Conservation (phyloP, 371 early-diverging fungal genomes). For the Lichtheimia hyalospora region DNA sequence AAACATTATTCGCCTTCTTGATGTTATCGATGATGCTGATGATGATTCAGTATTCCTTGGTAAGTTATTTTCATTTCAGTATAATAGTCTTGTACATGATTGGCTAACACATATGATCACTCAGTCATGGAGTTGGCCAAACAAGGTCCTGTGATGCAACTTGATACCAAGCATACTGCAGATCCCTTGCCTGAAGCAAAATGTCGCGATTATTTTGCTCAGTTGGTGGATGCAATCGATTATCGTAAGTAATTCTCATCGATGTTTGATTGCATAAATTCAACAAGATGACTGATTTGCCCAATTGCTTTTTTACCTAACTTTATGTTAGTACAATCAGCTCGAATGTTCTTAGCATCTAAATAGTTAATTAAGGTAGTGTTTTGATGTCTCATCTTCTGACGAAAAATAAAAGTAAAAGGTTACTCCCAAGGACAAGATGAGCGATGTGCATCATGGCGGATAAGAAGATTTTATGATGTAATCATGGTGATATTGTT, state of each 20-base stretch:
- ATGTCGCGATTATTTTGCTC: slow-evolving; percentile 25
- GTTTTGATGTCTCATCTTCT: too few species aligned
- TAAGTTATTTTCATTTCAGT: slow-evolving; percentile 2
- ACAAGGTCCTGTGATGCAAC: slow-evolving; percentile 30
- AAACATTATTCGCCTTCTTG: slow-evolving; percentile 26
- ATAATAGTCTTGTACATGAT: neutral
- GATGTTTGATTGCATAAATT: neutral
- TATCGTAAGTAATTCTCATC: slow-evolving; percentile 21
- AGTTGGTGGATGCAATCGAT: slow-evolving; percentile 28
- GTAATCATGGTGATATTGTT: too few species aligned
- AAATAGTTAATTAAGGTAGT: too few species aligned
- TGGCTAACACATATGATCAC: too few species aligned
- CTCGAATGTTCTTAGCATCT: too few species aligned
- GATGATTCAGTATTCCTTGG: slow-evolving; percentile 26
- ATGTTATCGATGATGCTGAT: slow-evolving; percentile 25
- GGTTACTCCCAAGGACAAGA: too few species aligned
- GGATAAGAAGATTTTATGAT: too few species aligned
- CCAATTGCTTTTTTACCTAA: slow-evolving; percentile 7
- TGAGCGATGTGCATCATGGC: too few species aligned
- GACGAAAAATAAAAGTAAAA: too few species aligned
- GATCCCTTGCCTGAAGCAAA: slow-evolving; percentile 15
- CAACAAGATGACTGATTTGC: neutral
- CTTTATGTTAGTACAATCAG: too few species aligned
- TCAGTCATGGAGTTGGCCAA: slow-evolving; percentile 32
- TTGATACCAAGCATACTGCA: slow-evolving; percentile 13